These are phyloP conservation scores for Mortierella sp. DNA, from an alignment of 371 early-diverging fungal genomes.

Conservation along the genomic window DNA sequence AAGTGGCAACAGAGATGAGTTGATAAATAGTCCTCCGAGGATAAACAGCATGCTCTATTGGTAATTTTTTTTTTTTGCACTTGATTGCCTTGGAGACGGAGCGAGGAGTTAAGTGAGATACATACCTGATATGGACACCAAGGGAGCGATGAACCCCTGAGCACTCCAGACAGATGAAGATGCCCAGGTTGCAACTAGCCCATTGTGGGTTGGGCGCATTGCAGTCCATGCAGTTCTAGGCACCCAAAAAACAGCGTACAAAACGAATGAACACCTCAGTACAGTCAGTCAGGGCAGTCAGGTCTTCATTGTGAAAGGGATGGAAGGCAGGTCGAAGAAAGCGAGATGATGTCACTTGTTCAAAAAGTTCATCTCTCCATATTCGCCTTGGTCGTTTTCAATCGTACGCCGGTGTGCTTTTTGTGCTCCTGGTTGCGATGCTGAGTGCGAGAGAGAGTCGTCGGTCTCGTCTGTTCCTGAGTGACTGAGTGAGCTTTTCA, in stretches of 20 bases:
- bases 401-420: no score
- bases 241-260: neutral
- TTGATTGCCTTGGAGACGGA: no score
- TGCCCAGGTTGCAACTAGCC: slow-evolving; percentile 97
- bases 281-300: neutral
- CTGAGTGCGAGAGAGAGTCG: no score
- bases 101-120: no score
- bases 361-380: no score
- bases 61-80: neutral
- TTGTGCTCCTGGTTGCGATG: no score
- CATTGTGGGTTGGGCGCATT: slow-evolving; percentile 89
- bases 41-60: neutral
- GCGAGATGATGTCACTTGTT: neutral
- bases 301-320: neutral
- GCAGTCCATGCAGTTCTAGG: slow-evolving; percentile 86
- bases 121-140: slow-evolving; percentile 93
- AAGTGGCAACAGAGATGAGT: neutral
- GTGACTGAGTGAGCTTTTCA: no score
- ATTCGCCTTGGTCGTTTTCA: no score
- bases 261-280: slow-evolving; percentile 6
- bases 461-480: no score
- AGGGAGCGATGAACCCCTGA: slow-evolving; percentile 93
- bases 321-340: neutral
- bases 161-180: slow-evolving; percentile 98
- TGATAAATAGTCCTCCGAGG: neutral